Evolutionary conservation across 179 eudicot genomes (phyloP).

Genomic region (Spergularia azorica): DNA sequence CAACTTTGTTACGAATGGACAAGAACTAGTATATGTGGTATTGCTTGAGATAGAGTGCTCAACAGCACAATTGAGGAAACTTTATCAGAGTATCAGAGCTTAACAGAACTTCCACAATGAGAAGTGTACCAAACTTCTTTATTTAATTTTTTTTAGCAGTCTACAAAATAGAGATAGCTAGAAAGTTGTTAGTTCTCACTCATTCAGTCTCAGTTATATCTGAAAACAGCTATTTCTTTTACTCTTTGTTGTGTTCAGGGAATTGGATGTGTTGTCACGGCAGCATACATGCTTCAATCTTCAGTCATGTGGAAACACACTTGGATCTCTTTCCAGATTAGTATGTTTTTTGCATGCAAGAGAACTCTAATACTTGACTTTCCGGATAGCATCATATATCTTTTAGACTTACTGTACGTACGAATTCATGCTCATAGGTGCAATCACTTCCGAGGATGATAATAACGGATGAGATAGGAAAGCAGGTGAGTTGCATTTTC

Average conservation of each 20-base stretch:
- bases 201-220: background rate
- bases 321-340: constrained; percentile 96
- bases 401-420: background rate
- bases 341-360: constrained; percentile 39
- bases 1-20: background rate
- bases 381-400: background rate
- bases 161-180: background rate
- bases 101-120: background rate
- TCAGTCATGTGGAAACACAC: constrained; percentile 85
- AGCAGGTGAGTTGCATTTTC: constrained; percentile 66
- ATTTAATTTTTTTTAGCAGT: background rate
- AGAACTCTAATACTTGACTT: constrained; percentile 3
- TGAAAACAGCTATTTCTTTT: background rate
- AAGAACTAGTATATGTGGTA: background rate
- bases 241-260: constrained; percentile 53
- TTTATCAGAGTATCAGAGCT: background rate
- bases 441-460: constrained; percentile 99
- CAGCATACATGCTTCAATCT: constrained; percentile 95
- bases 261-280: constrained; percentile 82
- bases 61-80: background rate
- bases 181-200: background rate
- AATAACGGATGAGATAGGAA: constrained; percentile 94
- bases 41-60: background rate
- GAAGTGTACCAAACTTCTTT: too few relatives aligned
- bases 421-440: constrained; percentile 57